A percentile compares a stretch with the other conserved stretches of the same genome.
Evolutionary conservation across 768 basidiomycete genomes (phyloP).

Genomic region (Pholiota microspora): DNA sequence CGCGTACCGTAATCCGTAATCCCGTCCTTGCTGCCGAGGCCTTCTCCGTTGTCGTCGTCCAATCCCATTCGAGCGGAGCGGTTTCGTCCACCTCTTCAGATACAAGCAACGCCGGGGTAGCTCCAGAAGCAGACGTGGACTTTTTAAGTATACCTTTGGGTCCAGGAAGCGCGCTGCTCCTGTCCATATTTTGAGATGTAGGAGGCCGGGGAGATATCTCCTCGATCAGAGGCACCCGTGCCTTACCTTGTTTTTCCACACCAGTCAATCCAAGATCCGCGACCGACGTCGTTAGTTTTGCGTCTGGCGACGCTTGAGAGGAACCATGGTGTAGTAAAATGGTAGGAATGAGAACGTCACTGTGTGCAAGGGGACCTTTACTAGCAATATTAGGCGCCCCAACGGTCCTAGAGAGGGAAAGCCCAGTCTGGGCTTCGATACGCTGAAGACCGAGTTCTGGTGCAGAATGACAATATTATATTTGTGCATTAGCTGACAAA

Average conservation of each 20-base stretch:
- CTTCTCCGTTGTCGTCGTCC: conserved; percentile 39
- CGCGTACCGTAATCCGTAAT: conserved; percentile 47
- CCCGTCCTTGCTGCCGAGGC: conserved; percentile 15
- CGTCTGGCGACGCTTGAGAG: not conserved
- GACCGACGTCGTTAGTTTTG: too few relatives aligned
- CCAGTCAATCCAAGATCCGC: too few relatives aligned
- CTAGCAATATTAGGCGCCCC: conserved; percentile 73
- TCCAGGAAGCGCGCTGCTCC: conserved; percentile 14
- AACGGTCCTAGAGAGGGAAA: conserved; percentile 67
- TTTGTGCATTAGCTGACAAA: not conserved
- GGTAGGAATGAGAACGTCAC: conserved; percentile 55
- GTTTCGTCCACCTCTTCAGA: conserved; percentile 2
- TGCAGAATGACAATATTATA: not conserved
- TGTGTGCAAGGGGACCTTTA: conserved; percentile 65
- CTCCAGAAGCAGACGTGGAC: not conserved
- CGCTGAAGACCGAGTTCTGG: conserved; percentile 64
- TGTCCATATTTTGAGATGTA: not conserved
- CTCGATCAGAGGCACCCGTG: conserved; percentile 39
- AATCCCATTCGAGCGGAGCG: conserved; percentile 51
- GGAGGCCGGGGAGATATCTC: conserved; percentile 24
- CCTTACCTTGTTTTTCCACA: conserved; percentile 3
- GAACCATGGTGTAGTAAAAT: conserved; percentile 8
- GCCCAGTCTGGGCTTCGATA: conserved; percentile 56
- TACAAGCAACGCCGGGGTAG: not conserved
- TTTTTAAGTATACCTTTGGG: conserved; percentile 42